These are phyloP conservation scores for Corniculantispora saksenae DNA, from an alignment of 2,329 filamentous ascomycete species.

Conservation along the genomic window DNA sequence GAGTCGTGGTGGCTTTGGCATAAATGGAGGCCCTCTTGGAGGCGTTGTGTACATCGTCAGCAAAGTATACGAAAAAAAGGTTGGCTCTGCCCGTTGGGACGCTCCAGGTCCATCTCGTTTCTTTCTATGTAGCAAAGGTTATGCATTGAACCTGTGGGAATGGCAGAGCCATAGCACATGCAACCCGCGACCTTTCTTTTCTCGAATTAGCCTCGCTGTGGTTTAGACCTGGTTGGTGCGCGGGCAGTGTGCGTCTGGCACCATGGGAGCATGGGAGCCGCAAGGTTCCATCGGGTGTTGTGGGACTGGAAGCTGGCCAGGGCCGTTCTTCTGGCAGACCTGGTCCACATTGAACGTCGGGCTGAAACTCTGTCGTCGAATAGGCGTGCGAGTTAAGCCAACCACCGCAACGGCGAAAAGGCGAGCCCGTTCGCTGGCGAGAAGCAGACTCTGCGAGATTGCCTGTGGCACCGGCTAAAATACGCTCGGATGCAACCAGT, in stretches of 20 bases:
- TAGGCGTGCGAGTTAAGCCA: not conserved
- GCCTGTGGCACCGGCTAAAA: not conserved
- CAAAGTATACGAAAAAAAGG: not conserved
- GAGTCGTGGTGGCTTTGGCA: conserved; percentile 14
- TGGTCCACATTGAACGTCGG: conserved; percentile 4
- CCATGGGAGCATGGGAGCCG: conserved; percentile 3
- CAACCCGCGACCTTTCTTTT: conserved; percentile 3
- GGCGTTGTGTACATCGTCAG: not conserved
- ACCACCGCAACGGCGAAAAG: not conserved
- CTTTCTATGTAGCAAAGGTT: not conserved
- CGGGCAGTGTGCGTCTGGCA: not conserved
- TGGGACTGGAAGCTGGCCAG: not conserved
- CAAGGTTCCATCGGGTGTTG: conserved; percentile 14
- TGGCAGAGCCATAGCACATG: conserved; percentile 6
- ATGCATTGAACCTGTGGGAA: not conserved
- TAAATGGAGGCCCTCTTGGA: not conserved
- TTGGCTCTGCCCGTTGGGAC: not conserved
- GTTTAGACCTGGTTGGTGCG: not conserved
- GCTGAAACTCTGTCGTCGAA: conserved; percentile 15
- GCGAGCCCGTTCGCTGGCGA: not conserved
- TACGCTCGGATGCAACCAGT: not conserved
- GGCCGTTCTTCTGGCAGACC: not conserved
- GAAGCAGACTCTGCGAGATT: not conserved
- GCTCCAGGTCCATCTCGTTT: not conserved
- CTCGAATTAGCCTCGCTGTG: not conserved